Conservation (phyloP, 805 yeast species). For the Kuraishia hungarica region DNA sequence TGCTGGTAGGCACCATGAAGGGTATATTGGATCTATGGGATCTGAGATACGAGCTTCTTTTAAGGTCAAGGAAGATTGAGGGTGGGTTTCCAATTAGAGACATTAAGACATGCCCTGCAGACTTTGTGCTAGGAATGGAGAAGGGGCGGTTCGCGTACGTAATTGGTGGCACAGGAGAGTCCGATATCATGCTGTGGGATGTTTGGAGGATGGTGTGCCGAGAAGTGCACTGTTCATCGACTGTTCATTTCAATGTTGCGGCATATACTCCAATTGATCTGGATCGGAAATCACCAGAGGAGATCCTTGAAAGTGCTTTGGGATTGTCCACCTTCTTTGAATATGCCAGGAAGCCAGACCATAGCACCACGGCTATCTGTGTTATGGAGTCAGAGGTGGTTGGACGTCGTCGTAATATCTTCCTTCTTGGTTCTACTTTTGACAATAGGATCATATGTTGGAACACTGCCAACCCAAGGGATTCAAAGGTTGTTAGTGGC, state of each 20-base stretch:
- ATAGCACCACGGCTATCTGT: constrained; percentile 16
- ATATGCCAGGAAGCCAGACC: constrained; percentile 8
- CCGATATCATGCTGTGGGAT: constrained; percentile 70
- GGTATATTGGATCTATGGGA: constrained; percentile 84
- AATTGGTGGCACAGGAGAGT: constrained; percentile 56
- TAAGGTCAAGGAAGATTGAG: constrained; percentile 57
- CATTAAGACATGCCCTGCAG: constrained; percentile 34
- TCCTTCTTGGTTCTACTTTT: constrained; percentile 4
- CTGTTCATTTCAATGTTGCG: constrained; percentile 16
- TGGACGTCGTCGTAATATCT: not conserved
- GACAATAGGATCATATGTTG: constrained; percentile 23
- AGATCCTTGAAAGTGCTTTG: constrained; percentile 9
- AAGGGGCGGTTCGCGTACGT: constrained; percentile 41
- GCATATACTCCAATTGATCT: constrained; percentile 16
- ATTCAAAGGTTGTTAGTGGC: constrained; percentile 23
- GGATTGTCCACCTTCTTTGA: constrained; percentile 4
- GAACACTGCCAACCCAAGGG: constrained; percentile 24
- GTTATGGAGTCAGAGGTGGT: constrained; percentile 2
- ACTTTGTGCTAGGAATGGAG: constrained; percentile 23
- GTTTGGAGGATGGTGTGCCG: constrained; percentile 52
- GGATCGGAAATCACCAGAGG: constrained; percentile 13
- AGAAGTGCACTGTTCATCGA: constrained; percentile 16
- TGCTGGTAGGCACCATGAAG: constrained; percentile 63
- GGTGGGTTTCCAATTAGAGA: constrained; percentile 35
- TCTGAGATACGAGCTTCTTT: constrained; percentile 49